phyloP scores from a whole-genome alignment of 352 stramenopile species.

The Phytophthora tentaculata region DNA sequence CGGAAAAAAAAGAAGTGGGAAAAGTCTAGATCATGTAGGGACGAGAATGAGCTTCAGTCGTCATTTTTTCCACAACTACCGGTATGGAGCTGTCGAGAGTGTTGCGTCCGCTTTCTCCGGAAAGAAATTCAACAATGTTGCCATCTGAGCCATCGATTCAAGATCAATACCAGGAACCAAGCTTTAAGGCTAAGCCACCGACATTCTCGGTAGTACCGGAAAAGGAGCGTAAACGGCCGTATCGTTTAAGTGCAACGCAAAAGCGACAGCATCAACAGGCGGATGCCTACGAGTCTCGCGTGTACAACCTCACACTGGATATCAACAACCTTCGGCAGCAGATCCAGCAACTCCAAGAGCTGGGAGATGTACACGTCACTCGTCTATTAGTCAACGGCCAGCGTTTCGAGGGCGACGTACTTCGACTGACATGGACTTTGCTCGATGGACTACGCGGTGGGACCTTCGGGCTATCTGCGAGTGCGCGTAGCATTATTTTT shows the following conservation, averaged over 20 bases:
- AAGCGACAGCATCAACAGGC: conserved; percentile 10
- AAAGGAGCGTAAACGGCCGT: conserved; percentile 23
- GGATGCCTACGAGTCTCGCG: conserved; percentile 19
- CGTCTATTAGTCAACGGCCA: conserved; percentile 17
- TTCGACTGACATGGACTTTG: conserved; percentile 20
- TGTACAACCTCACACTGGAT: conserved; percentile 41
- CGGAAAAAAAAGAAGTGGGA: neutral
- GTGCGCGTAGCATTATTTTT: conserved; percentile 21
- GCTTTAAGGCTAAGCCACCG: neutral
- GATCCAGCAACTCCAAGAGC: conserved; percentile 25
- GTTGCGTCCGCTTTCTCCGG: neutral
- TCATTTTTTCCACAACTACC: too few relatives aligned
- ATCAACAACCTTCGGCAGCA: conserved; percentile 38
- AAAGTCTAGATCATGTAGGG: too few relatives aligned
- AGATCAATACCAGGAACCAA: too few relatives aligned
- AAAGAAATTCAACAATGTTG: too few relatives aligned
- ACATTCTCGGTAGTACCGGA: conserved; percentile 11
- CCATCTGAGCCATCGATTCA: too few relatives aligned
- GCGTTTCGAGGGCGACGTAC: conserved; percentile 28
- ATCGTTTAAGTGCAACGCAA: conserved; percentile 28
- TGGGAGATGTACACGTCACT: conserved; percentile 14
- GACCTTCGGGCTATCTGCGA: conserved; percentile 9
- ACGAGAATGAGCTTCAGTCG: neutral
- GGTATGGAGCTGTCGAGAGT: neutral
- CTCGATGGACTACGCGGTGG: conserved; percentile 23